A percentile compares a stretch with the other conserved stretches of the same genome.
These are phyloP conservation scores for Leptosphaerulina australis DNA, from an alignment of 2,329 filamentous ascomycete genomes.

Conservation along the genomic window DNA sequence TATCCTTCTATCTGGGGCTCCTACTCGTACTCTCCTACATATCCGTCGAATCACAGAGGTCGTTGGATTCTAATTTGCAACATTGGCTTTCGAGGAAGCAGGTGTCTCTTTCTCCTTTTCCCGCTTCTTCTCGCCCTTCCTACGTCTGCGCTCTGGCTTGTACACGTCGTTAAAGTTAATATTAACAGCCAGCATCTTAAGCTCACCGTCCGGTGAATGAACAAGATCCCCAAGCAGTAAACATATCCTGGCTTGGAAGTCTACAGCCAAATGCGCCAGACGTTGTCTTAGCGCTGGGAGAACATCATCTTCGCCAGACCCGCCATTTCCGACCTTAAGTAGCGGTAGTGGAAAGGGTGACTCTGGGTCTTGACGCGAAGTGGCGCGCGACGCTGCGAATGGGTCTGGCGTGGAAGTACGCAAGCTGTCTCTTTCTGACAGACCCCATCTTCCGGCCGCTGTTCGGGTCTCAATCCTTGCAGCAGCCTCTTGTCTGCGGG, in stretches of 20 bases:
- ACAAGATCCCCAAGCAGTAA: slow-evolving; percentile 86
- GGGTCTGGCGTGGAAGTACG: slow-evolving; percentile 23
- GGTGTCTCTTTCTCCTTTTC: slow-evolving; percentile 42
- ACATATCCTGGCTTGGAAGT: slow-evolving; percentile 79
- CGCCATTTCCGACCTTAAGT: slow-evolving; percentile 39
- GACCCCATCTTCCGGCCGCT: slow-evolving; percentile 68
- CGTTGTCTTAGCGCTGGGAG: slow-evolving; percentile 78
- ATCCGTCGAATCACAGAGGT: neutral
- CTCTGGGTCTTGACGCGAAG: slow-evolving; percentile 43
- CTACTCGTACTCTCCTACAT: too few species aligned
- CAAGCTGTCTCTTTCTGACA: slow-evolving; percentile 59
- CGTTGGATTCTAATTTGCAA: slow-evolving; percentile 16
- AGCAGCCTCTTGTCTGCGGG: slow-evolving; percentile 81
- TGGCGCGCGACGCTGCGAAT: slow-evolving; percentile 24
- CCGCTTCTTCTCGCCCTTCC: slow-evolving; percentile 42
- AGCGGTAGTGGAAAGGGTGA: slow-evolving; percentile 53
- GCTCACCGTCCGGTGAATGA: slow-evolving; percentile 91
- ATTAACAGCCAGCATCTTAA: slow-evolving; percentile 92
- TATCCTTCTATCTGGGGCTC: too few species aligned
- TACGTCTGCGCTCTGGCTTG: slow-evolving; percentile 72
- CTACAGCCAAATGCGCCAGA: slow-evolving; percentile 71
- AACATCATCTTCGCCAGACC: slow-evolving; percentile 63
- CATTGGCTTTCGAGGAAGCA: neutral
- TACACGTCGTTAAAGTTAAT: slow-evolving; percentile 99
- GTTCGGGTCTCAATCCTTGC: slow-evolving; percentile 72